A percentile compares a stretch with the other conserved stretches of the same genome.
phyloP scores from a whole-genome alignment of 1,284 basidiomycete genomes.

The Sphaerobolus stellatus region DNA sequence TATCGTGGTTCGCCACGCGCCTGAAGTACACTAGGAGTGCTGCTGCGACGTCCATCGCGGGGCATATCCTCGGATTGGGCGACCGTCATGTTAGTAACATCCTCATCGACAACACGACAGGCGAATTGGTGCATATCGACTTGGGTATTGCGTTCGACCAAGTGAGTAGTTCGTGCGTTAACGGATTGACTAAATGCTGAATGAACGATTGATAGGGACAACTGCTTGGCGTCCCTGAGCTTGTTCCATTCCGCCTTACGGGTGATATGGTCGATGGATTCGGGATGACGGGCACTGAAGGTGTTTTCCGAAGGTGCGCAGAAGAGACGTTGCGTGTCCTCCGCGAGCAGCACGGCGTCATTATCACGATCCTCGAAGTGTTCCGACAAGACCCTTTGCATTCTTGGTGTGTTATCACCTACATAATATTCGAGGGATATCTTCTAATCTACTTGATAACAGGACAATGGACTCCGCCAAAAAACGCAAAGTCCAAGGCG shows the following conservation, averaged over 20 bases:
- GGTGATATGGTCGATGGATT: constrained; percentile 93
- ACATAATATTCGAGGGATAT: neutral
- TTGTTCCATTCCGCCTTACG: constrained; percentile 94
- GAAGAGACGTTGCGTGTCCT: constrained; percentile 93
- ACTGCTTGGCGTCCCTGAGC: constrained; percentile 79
- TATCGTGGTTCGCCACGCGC: constrained; percentile 92
- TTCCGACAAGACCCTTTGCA: constrained; percentile 97
- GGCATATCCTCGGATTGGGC: constrained; percentile 89
- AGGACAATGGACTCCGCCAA: constrained; percentile 49
- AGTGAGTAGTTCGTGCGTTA: constrained; percentile 41
- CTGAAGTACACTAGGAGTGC: constrained; percentile 89
- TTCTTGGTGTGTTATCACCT: constrained; percentile 63
- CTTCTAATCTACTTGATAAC: constrained; percentile 1
- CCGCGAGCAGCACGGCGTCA: constrained; percentile 79
- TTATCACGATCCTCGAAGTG: constrained; percentile 94
- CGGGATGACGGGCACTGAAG: constrained; percentile 87
- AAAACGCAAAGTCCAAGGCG: constrained; percentile 10
- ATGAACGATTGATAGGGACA: constrained; percentile 60
- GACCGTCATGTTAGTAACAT: constrained; percentile 95
- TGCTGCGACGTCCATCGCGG: constrained; percentile 92
- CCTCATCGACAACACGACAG: constrained; percentile 78
- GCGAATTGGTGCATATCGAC: constrained; percentile 94
- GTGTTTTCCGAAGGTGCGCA: constrained; percentile 92
- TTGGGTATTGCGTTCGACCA: constrained; percentile 97
- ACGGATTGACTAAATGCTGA: neutral